These are phyloP conservation scores for Lithospermum erythrorhizon DNA, from an alignment of 257 asterid species.

Conservation along the genomic window DNA sequence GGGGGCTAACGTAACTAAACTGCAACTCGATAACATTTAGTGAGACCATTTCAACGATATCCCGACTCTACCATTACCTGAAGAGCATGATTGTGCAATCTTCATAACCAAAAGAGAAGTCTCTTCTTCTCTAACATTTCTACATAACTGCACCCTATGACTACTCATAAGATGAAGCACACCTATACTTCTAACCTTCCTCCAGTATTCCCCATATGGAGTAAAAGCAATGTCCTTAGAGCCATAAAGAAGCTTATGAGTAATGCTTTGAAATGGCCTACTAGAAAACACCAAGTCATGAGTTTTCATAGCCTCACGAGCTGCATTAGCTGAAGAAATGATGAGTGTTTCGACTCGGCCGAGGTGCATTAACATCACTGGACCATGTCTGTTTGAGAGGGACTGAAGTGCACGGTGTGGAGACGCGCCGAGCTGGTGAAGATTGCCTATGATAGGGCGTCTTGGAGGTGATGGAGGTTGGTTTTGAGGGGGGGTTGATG, in stretches of 20 bases:
- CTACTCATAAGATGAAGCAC: conserved; percentile 11
- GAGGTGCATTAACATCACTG: neutral
- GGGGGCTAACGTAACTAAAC: no score
- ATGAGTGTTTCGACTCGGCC: neutral
- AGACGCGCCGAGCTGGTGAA: neutral
- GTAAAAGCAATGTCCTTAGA: conserved; percentile 7
- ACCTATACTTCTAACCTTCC: conserved; percentile 8
- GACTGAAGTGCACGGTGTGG: neutral
- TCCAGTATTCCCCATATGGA: conserved; percentile 11
- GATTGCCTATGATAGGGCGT: neutral
- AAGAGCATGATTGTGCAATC: conserved; percentile 3
- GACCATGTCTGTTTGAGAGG: neutral
- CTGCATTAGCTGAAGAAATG: conserved; percentile 3
- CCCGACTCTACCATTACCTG: neutral
- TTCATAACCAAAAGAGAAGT: conserved; percentile 4
- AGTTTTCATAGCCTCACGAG: neutral
- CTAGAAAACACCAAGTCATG: conserved; percentile 5
- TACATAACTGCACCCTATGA: conserved; percentile 5
- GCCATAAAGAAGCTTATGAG: conserved; percentile 3
- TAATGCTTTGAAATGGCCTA: neutral
- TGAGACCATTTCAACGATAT: no score
- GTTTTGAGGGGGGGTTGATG: neutral
- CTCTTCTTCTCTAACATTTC: conserved; percentile 10
- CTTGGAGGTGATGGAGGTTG: neutral
- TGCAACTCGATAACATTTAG: no score